Base-by-base conservation (phyloP, 768 basidiomycete species). In the Roridomyces roridus region DNA sequence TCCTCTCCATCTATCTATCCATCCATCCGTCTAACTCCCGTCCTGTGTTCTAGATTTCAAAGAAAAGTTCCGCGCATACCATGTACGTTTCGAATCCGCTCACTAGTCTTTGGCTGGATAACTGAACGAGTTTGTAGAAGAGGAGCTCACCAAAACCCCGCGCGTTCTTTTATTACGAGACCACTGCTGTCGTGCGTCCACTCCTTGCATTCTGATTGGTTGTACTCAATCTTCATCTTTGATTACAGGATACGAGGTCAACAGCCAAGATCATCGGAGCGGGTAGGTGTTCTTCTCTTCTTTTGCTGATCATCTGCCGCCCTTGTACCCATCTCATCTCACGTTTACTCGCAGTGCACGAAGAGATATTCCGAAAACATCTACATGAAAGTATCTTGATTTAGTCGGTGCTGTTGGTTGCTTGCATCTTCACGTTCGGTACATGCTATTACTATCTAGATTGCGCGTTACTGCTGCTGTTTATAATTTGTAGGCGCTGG, bases 51-150 rank as follows among this genome's bases (percentile, higher is more conserved):
- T 34, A 89, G 88, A 88, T 65, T 89, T 89, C 72, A 80, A 80
- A 29, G 85, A 88, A n/a, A 86, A 87, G 63, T 89, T 89, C 65
- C 76, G 76, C 3, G 74, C 77, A 9, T 86, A 83, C 59, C 87
- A 87, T 65, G 87, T 87, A 68, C 43, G 82, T 25, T 44, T n/a
- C 23, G 28, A 31, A 23, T 40, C 20, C n/a, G n/a, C n/a, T n/a
- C n/a, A n/a, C n/a, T n/a, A n/a, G n/a, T n/a, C n/a, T n/a, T n/a
- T n/a, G n/a, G n/a, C n/a, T n/a, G n/a, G 31, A 10, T n/a, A 12
- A 10, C 28, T 36, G 25, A 14, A 47, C 52, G 29, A 41, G 21
- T 48, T 31, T 45, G 39, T 57, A 88, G 85, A 83, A 78, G 66
- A 80, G 80, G 21, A 71, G 81, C 21, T 89, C 87, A 2, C 84